Evolutionary conservation across 1,139 yeast genomes (phyloP).

Genomic region (Lodderomyces metapsilosis): DNA sequence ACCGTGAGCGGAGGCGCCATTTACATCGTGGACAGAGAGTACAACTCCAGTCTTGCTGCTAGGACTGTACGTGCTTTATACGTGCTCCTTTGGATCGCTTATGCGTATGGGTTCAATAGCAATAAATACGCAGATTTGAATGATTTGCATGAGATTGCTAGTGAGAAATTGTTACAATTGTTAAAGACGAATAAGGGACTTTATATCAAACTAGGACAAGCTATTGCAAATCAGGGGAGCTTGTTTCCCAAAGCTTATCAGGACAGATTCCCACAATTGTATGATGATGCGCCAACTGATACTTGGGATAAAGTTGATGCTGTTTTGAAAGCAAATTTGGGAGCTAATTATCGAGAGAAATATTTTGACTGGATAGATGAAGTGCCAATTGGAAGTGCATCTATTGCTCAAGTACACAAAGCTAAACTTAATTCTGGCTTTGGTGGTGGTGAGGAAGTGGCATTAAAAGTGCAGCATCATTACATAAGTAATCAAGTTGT

Average conservation of each 20-base stretch:
- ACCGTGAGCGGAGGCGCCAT: slow-evolving; percentile 15
- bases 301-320: slow-evolving; percentile 53
- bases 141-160: slow-evolving; percentile 58
- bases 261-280: slow-evolving; percentile 51
- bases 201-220: slow-evolving; percentile 75
- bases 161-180: slow-evolving; percentile 54
- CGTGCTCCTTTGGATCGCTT: slow-evolving; percentile 51
- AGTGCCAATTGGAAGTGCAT: slow-evolving; percentile 66
- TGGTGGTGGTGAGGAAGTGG: slow-evolving; percentile 52
- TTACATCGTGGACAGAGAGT: slow-evolving; percentile 39
- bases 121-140: slow-evolving; percentile 40
- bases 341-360: slow-evolving; percentile 42
- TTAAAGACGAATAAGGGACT: slow-evolving; percentile 64
- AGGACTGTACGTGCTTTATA: slow-evolving; percentile 55
- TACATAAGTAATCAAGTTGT: slow-evolving; percentile 56
- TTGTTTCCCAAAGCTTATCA: slow-evolving; percentile 66
- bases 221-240: slow-evolving; percentile 68
- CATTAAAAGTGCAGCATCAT: slow-evolving; percentile 68
- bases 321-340: slow-evolving; percentile 46
- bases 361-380: slow-evolving; percentile 50
- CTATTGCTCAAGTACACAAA: slow-evolving; percentile 71
- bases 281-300: slow-evolving; percentile 72
- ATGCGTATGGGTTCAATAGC: slow-evolving; percentile 56
- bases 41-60: slow-evolving; percentile 47
- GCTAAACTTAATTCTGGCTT: slow-evolving; percentile 42